Evolutionary conservation across 2,329 filamentous ascomycete genomes (phyloP).

Genomic region (Sphaerulina musiva): DNA sequence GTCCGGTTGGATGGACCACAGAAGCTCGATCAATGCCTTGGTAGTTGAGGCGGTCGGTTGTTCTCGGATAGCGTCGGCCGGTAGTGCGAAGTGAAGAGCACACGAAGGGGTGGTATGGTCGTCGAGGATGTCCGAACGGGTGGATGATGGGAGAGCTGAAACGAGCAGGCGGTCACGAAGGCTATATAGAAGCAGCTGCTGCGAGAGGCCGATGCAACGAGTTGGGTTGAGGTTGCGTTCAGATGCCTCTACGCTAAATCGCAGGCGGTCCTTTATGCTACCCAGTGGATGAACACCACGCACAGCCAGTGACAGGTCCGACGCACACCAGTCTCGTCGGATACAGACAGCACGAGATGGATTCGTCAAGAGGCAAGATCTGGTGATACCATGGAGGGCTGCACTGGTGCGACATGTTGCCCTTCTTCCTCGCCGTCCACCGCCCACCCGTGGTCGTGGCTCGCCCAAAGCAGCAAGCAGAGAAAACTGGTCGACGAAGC

Average conservation of each 20-base stretch:
- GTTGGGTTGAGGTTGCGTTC: constrained; percentile 19
- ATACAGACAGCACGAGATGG: constrained; percentile 28
- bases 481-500: constrained; percentile 34
- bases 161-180: constrained; percentile 19
- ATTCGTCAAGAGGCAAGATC: constrained; percentile 32
- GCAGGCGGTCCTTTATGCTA: constrained; percentile 25
- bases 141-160: constrained; percentile 22
- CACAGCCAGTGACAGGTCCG: constrained; percentile 32
- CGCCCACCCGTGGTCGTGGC: constrained; percentile 28
- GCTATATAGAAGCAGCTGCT: constrained; percentile 22
- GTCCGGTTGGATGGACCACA: constrained; percentile 3
- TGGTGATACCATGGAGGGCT: constrained; percentile 32
- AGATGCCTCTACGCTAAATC: constrained; percentile 16
- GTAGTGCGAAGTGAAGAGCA: background rate
- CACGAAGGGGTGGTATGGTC: background rate
- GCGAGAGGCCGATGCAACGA: constrained; percentile 15
- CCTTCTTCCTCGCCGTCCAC: constrained; percentile 25
- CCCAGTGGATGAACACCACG: constrained; percentile 19
- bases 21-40: constrained; percentile 3
- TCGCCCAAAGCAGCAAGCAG: constrained; percentile 29
- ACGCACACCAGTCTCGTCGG: constrained; percentile 29
- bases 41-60: constrained; percentile 4
- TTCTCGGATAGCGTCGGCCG: constrained; percentile 9
- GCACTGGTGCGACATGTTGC: constrained; percentile 30
- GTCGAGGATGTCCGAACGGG: constrained; percentile 1